Conservation (phyloP, 2,329 filamentous ascomycete genomes). For the Lasiodiplodia citricola region DNA sequence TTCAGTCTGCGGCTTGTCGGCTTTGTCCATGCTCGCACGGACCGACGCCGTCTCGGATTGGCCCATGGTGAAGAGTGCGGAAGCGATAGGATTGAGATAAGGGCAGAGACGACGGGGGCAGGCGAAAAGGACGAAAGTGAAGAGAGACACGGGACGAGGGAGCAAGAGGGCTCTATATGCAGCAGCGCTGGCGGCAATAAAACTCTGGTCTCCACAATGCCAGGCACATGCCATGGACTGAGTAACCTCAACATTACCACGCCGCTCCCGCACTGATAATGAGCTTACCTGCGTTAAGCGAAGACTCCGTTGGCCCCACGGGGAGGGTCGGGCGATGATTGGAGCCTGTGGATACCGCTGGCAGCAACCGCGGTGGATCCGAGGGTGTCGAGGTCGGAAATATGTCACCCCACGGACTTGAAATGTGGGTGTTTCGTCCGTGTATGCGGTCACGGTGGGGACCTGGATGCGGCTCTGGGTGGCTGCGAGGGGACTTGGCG, state of each 20-base stretch:
- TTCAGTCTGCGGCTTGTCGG: slow-evolving; percentile 7
- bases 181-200: neutral
- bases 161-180: neutral
- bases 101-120: neutral
- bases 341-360: neutral
- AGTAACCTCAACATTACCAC: slow-evolving; percentile 2
- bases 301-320: slow-evolving; percentile 21
- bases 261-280: slow-evolving; percentile 16
- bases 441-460: slow-evolving; percentile 19
- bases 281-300: slow-evolving; percentile 16
- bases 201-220: neutral
- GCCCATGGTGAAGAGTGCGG: neutral
- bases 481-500: neutral
- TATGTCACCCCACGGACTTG: slow-evolving; percentile 13
- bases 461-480: neutral
- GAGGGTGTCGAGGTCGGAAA: neutral
- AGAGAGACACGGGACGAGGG: neutral
- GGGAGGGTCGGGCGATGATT: slow-evolving; percentile 5
- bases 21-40: slow-evolving; percentile 17
- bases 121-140: neutral
- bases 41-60: neutral
- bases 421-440: slow-evolving; percentile 13
- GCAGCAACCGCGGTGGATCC: neutral
- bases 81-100: neutral
- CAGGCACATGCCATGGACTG: neutral